These are phyloP conservation scores for Eragrostis curvula DNA, from an alignment of 176 grass and related monocot species.

Conservation along the genomic window DNA sequence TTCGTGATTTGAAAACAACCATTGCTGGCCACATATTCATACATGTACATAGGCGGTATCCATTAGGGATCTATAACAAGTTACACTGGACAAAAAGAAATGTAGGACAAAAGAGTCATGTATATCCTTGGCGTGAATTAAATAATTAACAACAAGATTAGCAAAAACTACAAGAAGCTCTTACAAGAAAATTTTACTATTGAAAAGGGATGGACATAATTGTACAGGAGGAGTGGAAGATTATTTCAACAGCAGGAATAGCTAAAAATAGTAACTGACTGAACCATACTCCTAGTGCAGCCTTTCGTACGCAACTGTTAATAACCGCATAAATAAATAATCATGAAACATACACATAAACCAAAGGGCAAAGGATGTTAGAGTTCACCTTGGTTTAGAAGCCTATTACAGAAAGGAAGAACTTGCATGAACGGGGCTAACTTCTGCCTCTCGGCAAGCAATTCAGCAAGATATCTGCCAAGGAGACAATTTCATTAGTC, in stretches of 20 bases:
- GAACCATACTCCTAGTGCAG: not conserved
- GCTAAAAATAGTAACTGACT: conserved; percentile 32
- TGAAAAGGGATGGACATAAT: conserved; percentile 6
- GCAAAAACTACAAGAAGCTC: not conserved
- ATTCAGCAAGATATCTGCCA: conserved; percentile 79
- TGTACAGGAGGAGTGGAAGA: conserved; percentile 4
- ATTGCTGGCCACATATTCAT: not conserved
- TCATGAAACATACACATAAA: not conserved
- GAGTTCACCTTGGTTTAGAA: conserved; percentile 85
- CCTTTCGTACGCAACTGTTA: not conserved
- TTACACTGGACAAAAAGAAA: not conserved
- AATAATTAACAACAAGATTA: not conserved
- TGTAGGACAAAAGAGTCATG: not conserved
- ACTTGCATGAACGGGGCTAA: conserved; percentile 91
- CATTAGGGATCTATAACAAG: conserved; percentile 7
- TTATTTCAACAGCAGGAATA: not conserved
- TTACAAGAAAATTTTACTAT: conserved; percentile 2
- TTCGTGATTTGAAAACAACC: not conserved
- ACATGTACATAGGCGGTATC: not conserved
- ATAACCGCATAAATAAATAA: conserved; percentile 1
- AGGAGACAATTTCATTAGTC: conserved; percentile 18
- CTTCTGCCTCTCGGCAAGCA: conserved; percentile 93
- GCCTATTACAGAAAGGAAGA: conserved; percentile 88
- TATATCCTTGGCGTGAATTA: conserved; percentile 16
- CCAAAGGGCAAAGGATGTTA: not conserved